These are phyloP conservation scores for Vitis rupestris DNA, from an alignment of 164 flowering plant genomes.

Conservation along the genomic window DNA sequence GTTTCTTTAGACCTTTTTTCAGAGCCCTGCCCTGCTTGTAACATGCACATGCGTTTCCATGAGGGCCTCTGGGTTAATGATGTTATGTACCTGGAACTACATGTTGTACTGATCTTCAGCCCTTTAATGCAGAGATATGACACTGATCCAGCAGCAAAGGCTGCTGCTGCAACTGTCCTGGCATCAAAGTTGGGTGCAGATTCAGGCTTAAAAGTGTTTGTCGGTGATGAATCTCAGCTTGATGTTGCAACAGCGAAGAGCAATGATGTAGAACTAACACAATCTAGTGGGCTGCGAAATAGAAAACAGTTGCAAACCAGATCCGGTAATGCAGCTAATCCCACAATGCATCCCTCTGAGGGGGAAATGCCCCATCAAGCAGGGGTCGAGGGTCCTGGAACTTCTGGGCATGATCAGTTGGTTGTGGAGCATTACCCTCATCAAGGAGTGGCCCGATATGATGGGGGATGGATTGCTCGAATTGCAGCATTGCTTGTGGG, in stretches of 20 bases:
- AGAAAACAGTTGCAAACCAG: slow-evolving; percentile 51
- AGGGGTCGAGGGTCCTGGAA: slow-evolving; percentile 25
- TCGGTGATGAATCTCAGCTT: slow-evolving; percentile 55
- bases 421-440: slow-evolving; percentile 61
- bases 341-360: slow-evolving; percentile 25
- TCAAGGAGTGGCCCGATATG: slow-evolving; percentile 33
- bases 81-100: background rate
- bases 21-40: too few species aligned
- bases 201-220: slow-evolving; percentile 75
- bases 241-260: slow-evolving; percentile 57
- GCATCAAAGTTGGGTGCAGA: slow-evolving; percentile 94
- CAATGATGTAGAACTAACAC: slow-evolving; percentile 61
- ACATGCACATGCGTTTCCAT: too few species aligned
- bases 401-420: slow-evolving; percentile 34
- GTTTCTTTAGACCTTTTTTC: too few species aligned
- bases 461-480: slow-evolving; percentile 87
- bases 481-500: slow-evolving; percentile 93
- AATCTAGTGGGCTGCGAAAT: slow-evolving; percentile 66
- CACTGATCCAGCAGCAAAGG: slow-evolving; percentile 95
- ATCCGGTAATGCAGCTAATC: slow-evolving; percentile 46
- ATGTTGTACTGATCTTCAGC: background rate
- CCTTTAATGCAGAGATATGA: slow-evolving; percentile 70
- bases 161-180: slow-evolving; percentile 91
- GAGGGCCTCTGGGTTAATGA: background rate
- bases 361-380: slow-evolving; percentile 23